These are phyloP conservation scores for Scheffersomyces segobiensis DNA, from an alignment of 1,139 yeast species.

Conservation along the genomic window DNA sequence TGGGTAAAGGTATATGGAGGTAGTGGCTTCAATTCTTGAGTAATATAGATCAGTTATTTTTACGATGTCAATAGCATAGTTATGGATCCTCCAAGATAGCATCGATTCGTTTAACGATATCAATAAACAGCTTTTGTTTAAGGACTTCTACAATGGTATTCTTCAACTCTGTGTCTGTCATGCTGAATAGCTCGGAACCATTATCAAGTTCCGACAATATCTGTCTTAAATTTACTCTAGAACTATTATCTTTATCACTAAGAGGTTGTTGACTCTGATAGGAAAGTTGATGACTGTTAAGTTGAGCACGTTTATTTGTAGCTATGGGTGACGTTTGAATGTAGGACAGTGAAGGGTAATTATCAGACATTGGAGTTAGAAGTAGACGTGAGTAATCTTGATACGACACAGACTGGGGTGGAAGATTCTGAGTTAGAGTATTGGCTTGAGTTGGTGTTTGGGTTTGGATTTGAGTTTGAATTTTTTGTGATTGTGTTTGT, in stretches of 20 bases:
- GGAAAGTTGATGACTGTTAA: background rate
- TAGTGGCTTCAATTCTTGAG: background rate
- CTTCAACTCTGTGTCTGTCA: background rate
- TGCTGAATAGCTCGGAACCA: background rate
- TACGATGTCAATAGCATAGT: background rate
- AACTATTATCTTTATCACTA: background rate
- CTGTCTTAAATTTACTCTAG: background rate
- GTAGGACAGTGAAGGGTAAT: background rate
- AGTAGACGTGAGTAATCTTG: background rate
- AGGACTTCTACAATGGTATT: background rate
- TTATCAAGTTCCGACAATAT: background rate
- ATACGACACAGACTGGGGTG: background rate
- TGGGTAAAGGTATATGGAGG: constrained; percentile 42
- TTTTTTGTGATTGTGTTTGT: too few relatives aligned
- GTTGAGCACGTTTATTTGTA: background rate
- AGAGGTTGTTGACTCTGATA: background rate
- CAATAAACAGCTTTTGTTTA: background rate
- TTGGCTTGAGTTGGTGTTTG: background rate
- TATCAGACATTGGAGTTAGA: background rate
- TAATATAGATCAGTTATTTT: background rate
- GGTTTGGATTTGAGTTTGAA: background rate
- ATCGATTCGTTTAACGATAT: background rate
- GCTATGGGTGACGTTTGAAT: background rate
- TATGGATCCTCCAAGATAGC: background rate
- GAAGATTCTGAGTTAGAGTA: background rate